Evolutionary conservation across 441 rosid species (phyloP).

Genomic region (Cnidoscolus chayamansa): DNA sequence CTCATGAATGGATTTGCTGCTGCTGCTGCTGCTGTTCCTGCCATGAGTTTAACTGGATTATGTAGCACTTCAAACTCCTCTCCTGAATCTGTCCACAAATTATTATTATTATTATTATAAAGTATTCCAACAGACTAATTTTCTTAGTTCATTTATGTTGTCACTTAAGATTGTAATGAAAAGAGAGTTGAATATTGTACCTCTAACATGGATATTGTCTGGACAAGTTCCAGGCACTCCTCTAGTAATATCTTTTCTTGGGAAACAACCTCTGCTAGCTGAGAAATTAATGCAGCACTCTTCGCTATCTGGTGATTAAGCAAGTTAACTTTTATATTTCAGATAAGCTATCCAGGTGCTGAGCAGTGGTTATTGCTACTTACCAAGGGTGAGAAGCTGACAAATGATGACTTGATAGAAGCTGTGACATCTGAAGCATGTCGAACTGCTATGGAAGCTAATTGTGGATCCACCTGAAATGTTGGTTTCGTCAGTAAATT

Average conservation of each 20-base stretch:
- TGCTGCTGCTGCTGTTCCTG: slow-evolving; percentile 20
- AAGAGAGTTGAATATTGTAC: slow-evolving; percentile 24
- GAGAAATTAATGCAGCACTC: slow-evolving; percentile 37
- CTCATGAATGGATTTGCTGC: slow-evolving; percentile 6
- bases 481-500: slow-evolving; percentile 7
- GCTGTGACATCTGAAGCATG: slow-evolving; percentile 48
- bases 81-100: slow-evolving; percentile 47
- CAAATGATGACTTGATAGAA: slow-evolving; percentile 43
- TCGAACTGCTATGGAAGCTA: slow-evolving; percentile 36
- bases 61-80: slow-evolving; percentile 44
- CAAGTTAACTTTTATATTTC: background rate
- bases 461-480: slow-evolving; percentile 45
- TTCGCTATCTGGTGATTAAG: slow-evolving; percentile 39
- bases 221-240: slow-evolving; percentile 51
- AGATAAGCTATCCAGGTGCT: background rate
- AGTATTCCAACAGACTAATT: background rate
- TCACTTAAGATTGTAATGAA: background rate
- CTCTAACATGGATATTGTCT: slow-evolving; percentile 49
- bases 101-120: background rate
- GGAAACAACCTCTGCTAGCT: slow-evolving; percentile 50
- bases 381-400: slow-evolving; percentile 40
- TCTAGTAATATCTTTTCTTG: slow-evolving; percentile 62
- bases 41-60: slow-evolving; percentile 33
- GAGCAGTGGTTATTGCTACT: slow-evolving; percentile 14
- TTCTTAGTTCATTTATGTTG: too few relatives aligned